These are phyloP conservation scores for Trifolium subterraneum DNA, from an alignment of 306 rosid species.

Conservation along the genomic window DNA sequence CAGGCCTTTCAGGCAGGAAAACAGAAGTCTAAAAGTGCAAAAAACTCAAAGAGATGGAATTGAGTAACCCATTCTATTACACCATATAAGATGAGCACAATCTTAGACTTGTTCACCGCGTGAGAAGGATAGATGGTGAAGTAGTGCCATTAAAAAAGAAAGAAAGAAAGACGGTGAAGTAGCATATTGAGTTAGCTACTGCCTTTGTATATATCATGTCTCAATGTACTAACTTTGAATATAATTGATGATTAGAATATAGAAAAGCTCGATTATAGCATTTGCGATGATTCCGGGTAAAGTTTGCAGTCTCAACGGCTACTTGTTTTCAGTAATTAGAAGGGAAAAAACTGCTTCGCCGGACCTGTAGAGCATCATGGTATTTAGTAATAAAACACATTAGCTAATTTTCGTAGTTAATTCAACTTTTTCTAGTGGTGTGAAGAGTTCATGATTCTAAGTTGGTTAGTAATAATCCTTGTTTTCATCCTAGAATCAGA, in stretches of 20 bases:
- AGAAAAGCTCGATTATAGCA: conserved; percentile 28
- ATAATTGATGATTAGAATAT: conserved; percentile 34
- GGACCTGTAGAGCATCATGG: not conserved
- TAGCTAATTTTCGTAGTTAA: not conserved
- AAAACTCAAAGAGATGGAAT: conserved; percentile 92
- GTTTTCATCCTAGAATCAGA: too few relatives aligned
- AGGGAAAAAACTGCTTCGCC: not conserved
- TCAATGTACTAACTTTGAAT: conserved; percentile 44
- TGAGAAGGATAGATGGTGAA: conserved; percentile 40
- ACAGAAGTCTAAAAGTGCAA: conserved; percentile 79
- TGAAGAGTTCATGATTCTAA: too few relatives aligned
- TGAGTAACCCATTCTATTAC: conserved; percentile 44
- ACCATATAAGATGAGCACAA: conserved; percentile 20
- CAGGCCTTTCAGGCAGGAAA: conserved; percentile 93
- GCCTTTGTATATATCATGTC: conserved; percentile 57
- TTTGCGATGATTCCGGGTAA: conserved; percentile 8
- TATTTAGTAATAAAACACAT: not conserved
- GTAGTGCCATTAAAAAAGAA: too few relatives aligned
- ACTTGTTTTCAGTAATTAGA: not conserved
- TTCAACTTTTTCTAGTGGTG: too few relatives aligned
- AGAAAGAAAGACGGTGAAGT: conserved; percentile 43
- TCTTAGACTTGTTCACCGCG: conserved; percentile 27
- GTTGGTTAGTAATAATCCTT: too few relatives aligned
- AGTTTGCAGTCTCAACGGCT: conserved; percentile 3
- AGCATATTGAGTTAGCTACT: conserved; percentile 50